Percentiles rank a stretch among this genome's conserved stretches.
phyloP scores from a whole-genome alignment of 805 yeast genomes.

The Grigorovia transvaalensis region DNA sequence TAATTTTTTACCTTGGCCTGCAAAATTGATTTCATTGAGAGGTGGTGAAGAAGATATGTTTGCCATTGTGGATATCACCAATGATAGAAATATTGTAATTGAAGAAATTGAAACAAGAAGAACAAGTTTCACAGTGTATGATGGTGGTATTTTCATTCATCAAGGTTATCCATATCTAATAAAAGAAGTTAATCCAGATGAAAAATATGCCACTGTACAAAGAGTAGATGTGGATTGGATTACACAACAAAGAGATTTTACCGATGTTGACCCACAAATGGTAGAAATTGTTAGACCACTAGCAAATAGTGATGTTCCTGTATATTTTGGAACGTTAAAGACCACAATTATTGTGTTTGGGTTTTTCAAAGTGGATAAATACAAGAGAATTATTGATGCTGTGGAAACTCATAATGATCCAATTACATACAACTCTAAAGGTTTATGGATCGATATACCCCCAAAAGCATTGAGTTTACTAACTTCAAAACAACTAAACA shows the following conservation, averaged over 20 bases:
- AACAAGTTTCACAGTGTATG: constrained; percentile 80
- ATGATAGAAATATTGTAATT: constrained; percentile 61
- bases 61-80: constrained; percentile 86
- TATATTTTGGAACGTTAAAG: constrained; percentile 64
- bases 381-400: constrained; percentile 76
- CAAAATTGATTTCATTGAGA: constrained; percentile 63
- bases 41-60: constrained; percentile 73
- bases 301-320: constrained; percentile 42
- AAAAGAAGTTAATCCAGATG: constrained; percentile 70
- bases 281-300: constrained; percentile 55
- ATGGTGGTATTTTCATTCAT: constrained; percentile 87
- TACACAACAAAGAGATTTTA: constrained; percentile 82
- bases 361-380: constrained; percentile 73
- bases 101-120: constrained; percentile 87
- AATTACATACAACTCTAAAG: constrained; percentile 53
- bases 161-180: constrained; percentile 89
- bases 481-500: constrained; percentile 44
- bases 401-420: constrained; percentile 92
- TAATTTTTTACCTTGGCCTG: constrained; percentile 71
- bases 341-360: constrained; percentile 82
- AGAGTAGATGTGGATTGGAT: constrained; percentile 91
- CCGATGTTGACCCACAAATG: constrained; percentile 81
- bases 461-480: constrained; percentile 48
- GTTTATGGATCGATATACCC: constrained; percentile 90
- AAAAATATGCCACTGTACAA: constrained; percentile 72